Evolutionary conservation across 257 asterid genomes (phyloP).

Genomic region (Cinchona pubescens): DNA sequence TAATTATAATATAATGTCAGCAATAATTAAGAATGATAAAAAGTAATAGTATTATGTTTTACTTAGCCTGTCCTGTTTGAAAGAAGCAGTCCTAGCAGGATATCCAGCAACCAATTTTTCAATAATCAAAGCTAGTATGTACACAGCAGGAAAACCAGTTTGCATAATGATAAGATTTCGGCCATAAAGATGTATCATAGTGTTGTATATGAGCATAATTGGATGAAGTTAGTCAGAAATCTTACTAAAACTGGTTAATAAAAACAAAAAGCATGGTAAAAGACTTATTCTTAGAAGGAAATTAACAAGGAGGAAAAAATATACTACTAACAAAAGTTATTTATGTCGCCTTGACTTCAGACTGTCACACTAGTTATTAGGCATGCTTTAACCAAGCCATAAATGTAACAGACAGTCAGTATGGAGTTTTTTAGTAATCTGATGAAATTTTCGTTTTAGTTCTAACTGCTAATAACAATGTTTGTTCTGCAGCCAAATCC

Average conservation of each 20-base stretch:
- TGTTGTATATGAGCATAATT: background rate
- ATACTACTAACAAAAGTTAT: no score
- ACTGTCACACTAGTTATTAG: background rate
- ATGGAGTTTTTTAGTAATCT: background rate
- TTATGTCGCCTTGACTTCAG: no score
- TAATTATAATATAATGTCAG: background rate
- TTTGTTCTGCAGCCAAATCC: constrained; percentile 38
- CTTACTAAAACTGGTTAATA: background rate
- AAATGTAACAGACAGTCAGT: background rate
- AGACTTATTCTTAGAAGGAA: no score
- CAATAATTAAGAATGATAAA: background rate
- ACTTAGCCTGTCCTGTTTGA: background rate
- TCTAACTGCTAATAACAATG: background rate
- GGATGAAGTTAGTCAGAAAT: background rate
- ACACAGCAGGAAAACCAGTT: background rate
- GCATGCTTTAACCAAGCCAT: background rate
- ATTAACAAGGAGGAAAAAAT: no score
- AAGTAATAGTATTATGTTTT: background rate
- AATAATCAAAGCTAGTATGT: background rate
- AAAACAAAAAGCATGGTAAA: no score
- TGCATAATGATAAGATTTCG: background rate
- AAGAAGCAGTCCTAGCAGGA: background rate
- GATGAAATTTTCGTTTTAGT: background rate
- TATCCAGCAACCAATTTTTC: background rate
- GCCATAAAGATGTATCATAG: background rate